These are phyloP conservation scores for Xylaria multiplex DNA, from an alignment of 2,329 filamentous ascomycete species.

Conservation along the genomic window DNA sequence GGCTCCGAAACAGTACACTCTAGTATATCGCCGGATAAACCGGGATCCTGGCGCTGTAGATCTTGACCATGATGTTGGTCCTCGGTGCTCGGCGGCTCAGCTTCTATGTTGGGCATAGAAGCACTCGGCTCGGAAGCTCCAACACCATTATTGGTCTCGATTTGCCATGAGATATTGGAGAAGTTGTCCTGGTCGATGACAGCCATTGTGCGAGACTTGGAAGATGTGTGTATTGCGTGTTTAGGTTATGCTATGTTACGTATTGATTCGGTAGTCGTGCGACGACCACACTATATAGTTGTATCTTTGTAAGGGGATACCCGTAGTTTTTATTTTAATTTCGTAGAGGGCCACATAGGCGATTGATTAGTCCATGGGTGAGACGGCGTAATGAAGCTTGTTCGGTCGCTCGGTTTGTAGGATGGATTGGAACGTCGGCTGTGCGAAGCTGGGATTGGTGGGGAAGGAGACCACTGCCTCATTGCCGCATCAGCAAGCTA, in stretches of 20 bases:
- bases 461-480: conserved; percentile 24
- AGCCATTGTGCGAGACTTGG: conserved; percentile 51
- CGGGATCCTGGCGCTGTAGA: conserved; percentile 60
- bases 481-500: background rate
- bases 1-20: conserved; percentile 86
- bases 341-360: conserved; percentile 5
- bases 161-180: conserved; percentile 82
- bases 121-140: conserved; percentile 43
- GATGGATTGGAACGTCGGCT: conserved; percentile 4
- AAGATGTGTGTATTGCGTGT: conserved; percentile 9
- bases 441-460: conserved; percentile 19
- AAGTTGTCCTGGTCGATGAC: conserved; percentile 74
- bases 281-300: conserved; percentile 12
- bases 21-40: conserved; percentile 76
- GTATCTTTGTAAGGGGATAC: conserved; percentile 15
- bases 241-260: background rate
- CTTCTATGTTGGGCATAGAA: conserved; percentile 42
- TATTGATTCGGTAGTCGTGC: conserved; percentile 7
- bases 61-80: conserved; percentile 57
- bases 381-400: conserved; percentile 11
- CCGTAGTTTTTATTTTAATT: conserved; percentile 18
- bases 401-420: background rate
- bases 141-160: conserved; percentile 62
- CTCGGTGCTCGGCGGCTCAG: conserved; percentile 44
- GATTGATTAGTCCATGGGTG: conserved; percentile 17